These are phyloP conservation scores for Microcyclospora tardicrescens DNA, from an alignment of 2,329 filamentous ascomycete species.

Conservation along the genomic window DNA sequence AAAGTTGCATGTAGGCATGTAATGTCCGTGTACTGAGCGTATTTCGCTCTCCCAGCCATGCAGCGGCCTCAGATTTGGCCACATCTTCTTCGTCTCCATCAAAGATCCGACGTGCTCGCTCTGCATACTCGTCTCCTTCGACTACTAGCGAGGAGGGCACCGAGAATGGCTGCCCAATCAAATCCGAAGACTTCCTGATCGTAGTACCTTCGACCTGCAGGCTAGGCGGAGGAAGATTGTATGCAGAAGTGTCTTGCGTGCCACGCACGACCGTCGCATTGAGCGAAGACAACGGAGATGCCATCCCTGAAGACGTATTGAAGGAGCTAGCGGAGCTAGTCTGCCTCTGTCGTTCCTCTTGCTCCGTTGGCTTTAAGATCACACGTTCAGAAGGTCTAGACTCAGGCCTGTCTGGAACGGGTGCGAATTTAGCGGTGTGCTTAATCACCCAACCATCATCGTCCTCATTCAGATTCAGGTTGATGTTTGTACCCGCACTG, in stretches of 20 bases:
- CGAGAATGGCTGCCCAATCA: background rate
- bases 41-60: constrained; percentile 69
- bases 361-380: constrained; percentile 21
- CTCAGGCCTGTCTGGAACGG: constrained; percentile 3
- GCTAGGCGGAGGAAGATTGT: constrained; percentile 13
- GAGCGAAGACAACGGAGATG: background rate
- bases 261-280: constrained; percentile 2
- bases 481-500: constrained; percentile 13
- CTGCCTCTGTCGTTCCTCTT: constrained; percentile 9
- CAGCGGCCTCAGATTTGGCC: constrained; percentile 63
- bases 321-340: constrained; percentile 3
- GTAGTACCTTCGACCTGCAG: constrained; percentile 36
- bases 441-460: constrained; percentile 15
- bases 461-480: constrained; percentile 7
- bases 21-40: constrained; percentile 41
- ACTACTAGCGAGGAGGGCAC: constrained; percentile 10
- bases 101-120: constrained; percentile 71
- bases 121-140: constrained; percentile 49
- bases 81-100: constrained; percentile 75
- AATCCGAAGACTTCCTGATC: background rate
- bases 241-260: constrained; percentile 9
- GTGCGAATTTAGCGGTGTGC: constrained; percentile 3
- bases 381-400: constrained; percentile 13
- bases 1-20: constrained; percentile 81
- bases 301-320: constrained; percentile 2